A percentile compares a stretch with the other conserved stretches of the same genome.
Conservation (phyloP, 495 filamentous ascomycete genomes). For the Xylaria acuta region DNA sequence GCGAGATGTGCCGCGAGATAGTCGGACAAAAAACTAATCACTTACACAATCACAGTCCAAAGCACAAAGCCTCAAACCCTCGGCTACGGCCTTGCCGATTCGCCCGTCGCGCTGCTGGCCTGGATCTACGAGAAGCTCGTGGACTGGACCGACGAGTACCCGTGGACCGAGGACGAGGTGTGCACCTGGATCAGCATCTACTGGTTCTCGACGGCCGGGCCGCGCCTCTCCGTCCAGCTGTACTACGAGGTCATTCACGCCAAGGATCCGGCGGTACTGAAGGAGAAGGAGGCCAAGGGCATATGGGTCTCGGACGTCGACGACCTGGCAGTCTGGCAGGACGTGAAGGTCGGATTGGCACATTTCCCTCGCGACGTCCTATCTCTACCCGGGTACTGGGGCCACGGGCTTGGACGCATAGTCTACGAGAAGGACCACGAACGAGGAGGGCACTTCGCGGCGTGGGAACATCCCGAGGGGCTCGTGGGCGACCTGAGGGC, state of each 20-base stretch:
- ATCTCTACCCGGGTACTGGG: slow-evolving; percentile 59
- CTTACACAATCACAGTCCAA: slow-evolving; percentile 40
- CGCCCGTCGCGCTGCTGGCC: slow-evolving; percentile 61
- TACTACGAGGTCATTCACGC: slow-evolving; percentile 57
- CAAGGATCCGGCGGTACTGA: not conserved
- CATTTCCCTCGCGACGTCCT: slow-evolving; percentile 61
- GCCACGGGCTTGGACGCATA: slow-evolving; percentile 56
- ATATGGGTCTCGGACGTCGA: not conserved
- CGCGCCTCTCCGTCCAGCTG: slow-evolving; percentile 54
- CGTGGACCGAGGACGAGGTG: slow-evolving; percentile 66
- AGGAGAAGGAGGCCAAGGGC: slow-evolving; percentile 24
- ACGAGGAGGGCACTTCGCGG: slow-evolving; percentile 68
- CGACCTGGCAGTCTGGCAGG: slow-evolving; percentile 32
- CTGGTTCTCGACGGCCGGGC: slow-evolving; percentile 56
- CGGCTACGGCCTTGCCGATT: slow-evolving; percentile 57
- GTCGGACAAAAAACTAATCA: not conserved
- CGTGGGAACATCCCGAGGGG: slow-evolving; percentile 62
- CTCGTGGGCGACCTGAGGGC: slow-evolving; percentile 60
- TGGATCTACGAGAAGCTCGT: slow-evolving; percentile 69
- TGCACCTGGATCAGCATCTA: slow-evolving; percentile 65
- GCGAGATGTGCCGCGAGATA: not conserved
- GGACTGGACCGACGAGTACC: slow-evolving; percentile 63
- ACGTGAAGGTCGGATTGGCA: slow-evolving; percentile 60
- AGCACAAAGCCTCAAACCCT: slow-evolving; percentile 65
- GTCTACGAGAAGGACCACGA: slow-evolving; percentile 61